Evolutionary conservation across 2,329 filamentous ascomycete species (phyloP), one percentile per base, ranked within the genome.

Genomic region (Phialophora tarda): DNA sequence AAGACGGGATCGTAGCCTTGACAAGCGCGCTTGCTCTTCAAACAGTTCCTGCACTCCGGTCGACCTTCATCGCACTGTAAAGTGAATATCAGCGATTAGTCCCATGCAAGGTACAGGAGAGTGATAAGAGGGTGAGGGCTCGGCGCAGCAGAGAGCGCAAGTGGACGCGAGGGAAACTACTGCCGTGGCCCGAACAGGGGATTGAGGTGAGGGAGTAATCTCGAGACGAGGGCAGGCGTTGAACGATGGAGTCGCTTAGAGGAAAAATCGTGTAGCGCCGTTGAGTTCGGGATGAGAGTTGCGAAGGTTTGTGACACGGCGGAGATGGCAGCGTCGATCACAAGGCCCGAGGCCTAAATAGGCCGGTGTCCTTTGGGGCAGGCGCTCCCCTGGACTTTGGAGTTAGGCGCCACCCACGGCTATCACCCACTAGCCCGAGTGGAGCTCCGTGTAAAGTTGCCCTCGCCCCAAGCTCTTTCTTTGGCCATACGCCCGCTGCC

Each of bases 31-130:
- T 89, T 89, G 78, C 85, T 88, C 76, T 89, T 89, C 72, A 86
- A 83, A 74, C 87, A 89, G 75, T 89, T 89, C 73, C 86, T 81
- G 83, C 95, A 99, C 67, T 90, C 89, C 24, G 95, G 95, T 79
- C 97, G 93, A 68, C 88, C 89, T 84, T 99, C 95, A 86, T 98
- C 95, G 82, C 95, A 99, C 95, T 97, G 78, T 72, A 68, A 54
- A 61, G 48, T 44, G 44, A 57, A 62, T 53, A 28, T 21, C 38
- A 58, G 59, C 60, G 21, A 59, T 67, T 65, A 69, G 67, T 59
- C 32, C 38, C 44, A 53, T 55, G 57, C 55, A 47, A 63, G 38
- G 32, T 60, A 24, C 48, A 57, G 48, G 50, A 65, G 47, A 41
- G 44, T 23, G 41, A 59, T 28, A 24, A n/a, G 26, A 50, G 30